These are phyloP conservation scores for Puccinia horiana DNA, from an alignment of 1,284 basidiomycete species.

Conservation along the genomic window DNA sequence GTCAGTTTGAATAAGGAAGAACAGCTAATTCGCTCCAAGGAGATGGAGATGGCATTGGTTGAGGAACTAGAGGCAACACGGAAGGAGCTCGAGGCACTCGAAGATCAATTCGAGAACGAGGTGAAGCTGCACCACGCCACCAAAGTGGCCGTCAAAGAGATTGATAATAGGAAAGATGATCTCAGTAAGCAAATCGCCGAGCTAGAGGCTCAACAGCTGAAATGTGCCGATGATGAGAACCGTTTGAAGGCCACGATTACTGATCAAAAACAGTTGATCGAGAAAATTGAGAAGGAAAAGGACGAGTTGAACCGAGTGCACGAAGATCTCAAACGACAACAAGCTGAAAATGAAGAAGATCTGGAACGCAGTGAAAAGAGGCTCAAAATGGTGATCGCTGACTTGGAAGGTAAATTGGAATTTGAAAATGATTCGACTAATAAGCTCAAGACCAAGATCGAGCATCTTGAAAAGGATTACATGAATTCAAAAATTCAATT, in stretches of 20 bases:
- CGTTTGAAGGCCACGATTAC: slow-evolving; percentile 50
- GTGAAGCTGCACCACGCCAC: slow-evolving; percentile 60
- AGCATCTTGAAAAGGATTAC: slow-evolving; percentile 50
- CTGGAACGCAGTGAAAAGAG: slow-evolving; percentile 74
- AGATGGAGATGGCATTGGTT: slow-evolving; percentile 77
- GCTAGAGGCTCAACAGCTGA: slow-evolving; percentile 51
- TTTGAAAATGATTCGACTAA: slow-evolving; percentile 66
- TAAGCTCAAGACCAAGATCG: slow-evolving; percentile 49
- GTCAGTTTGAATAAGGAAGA: slow-evolving; percentile 80
- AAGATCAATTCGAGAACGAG: slow-evolving; percentile 80
- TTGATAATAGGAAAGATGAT: slow-evolving; percentile 48
- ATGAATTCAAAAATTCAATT: slow-evolving; percentile 72
- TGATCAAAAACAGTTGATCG: slow-evolving; percentile 48
- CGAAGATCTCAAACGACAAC: slow-evolving; percentile 72
- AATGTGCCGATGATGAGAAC: slow-evolving; percentile 48
- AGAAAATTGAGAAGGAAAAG: slow-evolving; percentile 51
- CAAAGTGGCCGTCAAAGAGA: slow-evolving; percentile 61
- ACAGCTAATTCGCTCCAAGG: slow-evolving; percentile 80
- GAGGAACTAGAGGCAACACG: slow-evolving; percentile 69
- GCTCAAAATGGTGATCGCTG: slow-evolving; percentile 68
- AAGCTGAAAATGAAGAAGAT: slow-evolving; percentile 78
- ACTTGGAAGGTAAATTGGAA: slow-evolving; percentile 73
- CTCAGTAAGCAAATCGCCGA: slow-evolving; percentile 52
- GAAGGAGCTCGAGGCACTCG: slow-evolving; percentile 75
- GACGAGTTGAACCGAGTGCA: slow-evolving; percentile 59